phyloP scores from a whole-genome alignment of 2,329 filamentous ascomycete genomes.

The Nigrospora osmanthi region DNA sequence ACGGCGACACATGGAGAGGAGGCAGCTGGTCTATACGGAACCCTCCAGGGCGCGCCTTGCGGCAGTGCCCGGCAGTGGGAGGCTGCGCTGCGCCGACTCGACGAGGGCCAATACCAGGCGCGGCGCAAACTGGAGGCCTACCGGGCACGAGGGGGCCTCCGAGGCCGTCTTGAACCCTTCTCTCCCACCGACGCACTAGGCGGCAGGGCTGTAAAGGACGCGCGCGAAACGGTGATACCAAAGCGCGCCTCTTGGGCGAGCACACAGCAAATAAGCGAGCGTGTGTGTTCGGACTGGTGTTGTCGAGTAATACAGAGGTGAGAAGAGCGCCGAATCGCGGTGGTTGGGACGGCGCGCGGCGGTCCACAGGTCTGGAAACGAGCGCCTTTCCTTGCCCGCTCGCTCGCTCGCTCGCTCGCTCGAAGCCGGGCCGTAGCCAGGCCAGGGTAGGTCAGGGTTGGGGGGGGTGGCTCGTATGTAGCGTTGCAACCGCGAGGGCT shows the following conservation, averaged over 20 bases:
- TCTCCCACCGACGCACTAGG: too few relatives aligned
- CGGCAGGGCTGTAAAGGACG: not conserved
- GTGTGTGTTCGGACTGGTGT: not conserved
- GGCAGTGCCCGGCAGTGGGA: not conserved
- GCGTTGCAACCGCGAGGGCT: too few relatives aligned
- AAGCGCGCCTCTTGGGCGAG: constrained; percentile 1
- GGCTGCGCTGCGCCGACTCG: not conserved
- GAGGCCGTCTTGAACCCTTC: too few relatives aligned
- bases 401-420: too few relatives aligned
- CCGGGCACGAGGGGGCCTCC: too few relatives aligned
- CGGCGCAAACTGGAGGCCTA: too few relatives aligned
- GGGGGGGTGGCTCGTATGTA: too few relatives aligned
- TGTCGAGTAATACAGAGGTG: not conserved
- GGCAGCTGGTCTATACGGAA: not conserved
- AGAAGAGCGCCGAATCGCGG: not conserved
- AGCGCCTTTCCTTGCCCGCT: too few relatives aligned
- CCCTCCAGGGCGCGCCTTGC: not conserved
- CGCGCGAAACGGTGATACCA: not conserved
- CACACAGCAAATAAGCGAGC: not conserved
- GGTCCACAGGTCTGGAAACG: not conserved
- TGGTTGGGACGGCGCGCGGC: constrained; percentile 1
- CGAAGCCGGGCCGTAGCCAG: too few relatives aligned
- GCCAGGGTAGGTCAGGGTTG: too few relatives aligned
- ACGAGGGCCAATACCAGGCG: too few relatives aligned
- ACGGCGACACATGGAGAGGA: not conserved